Percentiles rank a stretch among this genome's conserved stretches.
Evolutionary conservation across 2,329 filamentous ascomycete genomes (phyloP).

Genomic region (Clonostachys byssicola): DNA sequence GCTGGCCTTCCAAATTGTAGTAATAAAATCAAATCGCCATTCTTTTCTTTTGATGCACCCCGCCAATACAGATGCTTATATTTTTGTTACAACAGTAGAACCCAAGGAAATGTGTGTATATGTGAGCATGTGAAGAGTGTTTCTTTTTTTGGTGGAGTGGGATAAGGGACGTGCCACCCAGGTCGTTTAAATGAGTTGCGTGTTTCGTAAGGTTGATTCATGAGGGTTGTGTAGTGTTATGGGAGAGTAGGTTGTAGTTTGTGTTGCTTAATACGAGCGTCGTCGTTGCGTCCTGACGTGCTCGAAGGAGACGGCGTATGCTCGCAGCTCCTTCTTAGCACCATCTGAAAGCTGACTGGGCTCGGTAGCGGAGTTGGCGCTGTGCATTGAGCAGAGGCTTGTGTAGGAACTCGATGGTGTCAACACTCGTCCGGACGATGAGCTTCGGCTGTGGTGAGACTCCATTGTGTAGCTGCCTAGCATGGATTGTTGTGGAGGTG

Average conservation of each 20-base stretch:
- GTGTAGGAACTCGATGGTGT: constrained; percentile 77
- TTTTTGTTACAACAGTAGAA: neutral
- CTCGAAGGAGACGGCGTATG: constrained; percentile 87
- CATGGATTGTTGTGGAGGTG: constrained; percentile 32
- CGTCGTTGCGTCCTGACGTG: constrained; percentile 62
- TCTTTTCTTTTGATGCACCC: no score
- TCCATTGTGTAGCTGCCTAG: constrained; percentile 10
- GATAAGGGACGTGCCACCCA: no score
- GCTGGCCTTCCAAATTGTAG: no score
- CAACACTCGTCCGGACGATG: constrained; percentile 32
- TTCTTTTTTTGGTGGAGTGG: no score
- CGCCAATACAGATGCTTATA: no score
- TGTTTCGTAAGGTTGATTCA: no score
- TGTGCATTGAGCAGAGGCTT: constrained; percentile 76
- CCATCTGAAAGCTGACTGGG: constrained; percentile 64
- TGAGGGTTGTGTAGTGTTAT: no score
- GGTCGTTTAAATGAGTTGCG: no score
- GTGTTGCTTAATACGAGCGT: constrained; percentile 43
- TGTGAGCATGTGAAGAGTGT: no score
- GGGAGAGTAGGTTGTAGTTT: no score
- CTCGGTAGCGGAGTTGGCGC: constrained; percentile 51
- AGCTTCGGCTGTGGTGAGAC: constrained; percentile 8
- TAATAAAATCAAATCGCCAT: no score
- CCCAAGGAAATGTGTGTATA: neutral
- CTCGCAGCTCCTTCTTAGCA: constrained; percentile 73